phyloP scores from a whole-genome alignment of 345 rosid species.

The Microthlaspi erraticum region DNA sequence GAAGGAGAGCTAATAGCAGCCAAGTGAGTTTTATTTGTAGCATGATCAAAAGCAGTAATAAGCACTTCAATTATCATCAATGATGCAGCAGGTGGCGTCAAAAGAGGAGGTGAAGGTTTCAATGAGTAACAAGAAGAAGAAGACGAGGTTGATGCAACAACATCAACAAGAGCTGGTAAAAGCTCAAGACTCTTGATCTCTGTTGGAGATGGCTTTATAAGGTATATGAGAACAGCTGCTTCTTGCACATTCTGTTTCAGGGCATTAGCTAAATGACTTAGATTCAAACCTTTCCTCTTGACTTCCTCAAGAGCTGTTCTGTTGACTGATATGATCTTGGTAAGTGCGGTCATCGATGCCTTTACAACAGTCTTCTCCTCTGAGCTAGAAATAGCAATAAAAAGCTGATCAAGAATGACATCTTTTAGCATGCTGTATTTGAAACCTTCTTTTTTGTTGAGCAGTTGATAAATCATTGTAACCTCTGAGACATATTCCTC shows the following conservation, averaged over 20 bases:
- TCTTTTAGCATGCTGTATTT: slow-evolving; percentile 72
- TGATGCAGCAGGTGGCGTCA: slow-evolving; percentile 86
- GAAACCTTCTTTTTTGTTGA: slow-evolving; percentile 60
- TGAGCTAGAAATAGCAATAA: slow-evolving; percentile 71
- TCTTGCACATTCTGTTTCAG: slow-evolving; percentile 78
- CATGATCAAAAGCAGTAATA: slow-evolving; percentile 79
- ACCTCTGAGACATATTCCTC: slow-evolving; percentile 70
- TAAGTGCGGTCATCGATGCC: slow-evolving; percentile 69
- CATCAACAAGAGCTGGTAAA: slow-evolving; percentile 75
- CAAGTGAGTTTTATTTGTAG: slow-evolving; percentile 71
- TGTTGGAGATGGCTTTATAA: slow-evolving; percentile 79
- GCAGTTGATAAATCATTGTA: slow-evolving; percentile 64
- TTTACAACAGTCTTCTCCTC: slow-evolving; percentile 68
- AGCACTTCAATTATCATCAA: slow-evolving; percentile 87
- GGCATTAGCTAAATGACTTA: slow-evolving; percentile 70
- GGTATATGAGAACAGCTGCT: slow-evolving; percentile 76
- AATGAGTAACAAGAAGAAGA: slow-evolving; percentile 50
- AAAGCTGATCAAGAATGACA: slow-evolving; percentile 72
- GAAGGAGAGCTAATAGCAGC: slow-evolving; percentile 75
- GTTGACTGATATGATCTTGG: slow-evolving; percentile 62
- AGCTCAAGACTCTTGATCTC: slow-evolving; percentile 87
- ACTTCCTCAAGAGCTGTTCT: slow-evolving; percentile 64
- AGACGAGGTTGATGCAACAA: slow-evolving; percentile 54
- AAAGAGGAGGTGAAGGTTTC: slow-evolving; percentile 46
- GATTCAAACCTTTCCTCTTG: slow-evolving; percentile 68